Evolutionary conservation across 352 stramenopile species (phyloP).

Genomic region (Phytophthora constricta): DNA sequence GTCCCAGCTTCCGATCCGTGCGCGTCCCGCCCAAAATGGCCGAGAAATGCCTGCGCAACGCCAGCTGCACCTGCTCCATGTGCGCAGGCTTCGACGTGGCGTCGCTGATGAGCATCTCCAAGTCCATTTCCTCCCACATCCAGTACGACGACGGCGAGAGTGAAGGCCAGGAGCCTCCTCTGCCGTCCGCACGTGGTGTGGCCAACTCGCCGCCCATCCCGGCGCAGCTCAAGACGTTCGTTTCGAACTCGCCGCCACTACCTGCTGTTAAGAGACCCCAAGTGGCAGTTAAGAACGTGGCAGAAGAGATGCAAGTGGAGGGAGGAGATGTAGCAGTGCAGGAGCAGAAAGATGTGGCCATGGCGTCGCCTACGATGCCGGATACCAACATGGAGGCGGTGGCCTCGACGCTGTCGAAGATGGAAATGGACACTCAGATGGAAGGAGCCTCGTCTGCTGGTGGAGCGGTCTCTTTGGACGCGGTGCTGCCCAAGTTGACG

Average conservation of each 20-base stretch:
- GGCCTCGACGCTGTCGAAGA: constrained; percentile 29
- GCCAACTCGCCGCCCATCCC: constrained; percentile 54
- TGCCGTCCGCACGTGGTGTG: constrained; percentile 37
- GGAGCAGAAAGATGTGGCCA: constrained; percentile 14
- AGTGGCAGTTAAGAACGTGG: constrained; percentile 7
- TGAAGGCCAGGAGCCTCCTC: constrained; percentile 29
- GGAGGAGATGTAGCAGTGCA: constrained; percentile 32
- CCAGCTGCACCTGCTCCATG: constrained; percentile 87
- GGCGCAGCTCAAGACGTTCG: constrained; percentile 28
- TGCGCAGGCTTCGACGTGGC: constrained; percentile 84
- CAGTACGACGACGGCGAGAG: constrained; percentile 61
- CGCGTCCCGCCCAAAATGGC: constrained; percentile 43
- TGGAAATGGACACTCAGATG: constrained; percentile 31
- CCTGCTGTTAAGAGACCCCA: constrained; percentile 10
- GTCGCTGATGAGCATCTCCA: constrained; percentile 78
- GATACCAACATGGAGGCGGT: constrained; percentile 42
- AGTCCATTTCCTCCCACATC: constrained; percentile 85
- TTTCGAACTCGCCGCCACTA: constrained; percentile 54
- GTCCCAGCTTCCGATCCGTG: neutral
- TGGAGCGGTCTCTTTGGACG: constrained; percentile 39
- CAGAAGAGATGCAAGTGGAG: constrained; percentile 21
- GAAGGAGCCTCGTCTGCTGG: constrained; percentile 7
- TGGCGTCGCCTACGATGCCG: constrained; percentile 13
- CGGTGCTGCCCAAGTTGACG: constrained; percentile 57
- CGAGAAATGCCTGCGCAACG: constrained; percentile 86